Conservation (phyloP, 768 basidiomycete genomes). For the Phylloporus sp. region DNA sequence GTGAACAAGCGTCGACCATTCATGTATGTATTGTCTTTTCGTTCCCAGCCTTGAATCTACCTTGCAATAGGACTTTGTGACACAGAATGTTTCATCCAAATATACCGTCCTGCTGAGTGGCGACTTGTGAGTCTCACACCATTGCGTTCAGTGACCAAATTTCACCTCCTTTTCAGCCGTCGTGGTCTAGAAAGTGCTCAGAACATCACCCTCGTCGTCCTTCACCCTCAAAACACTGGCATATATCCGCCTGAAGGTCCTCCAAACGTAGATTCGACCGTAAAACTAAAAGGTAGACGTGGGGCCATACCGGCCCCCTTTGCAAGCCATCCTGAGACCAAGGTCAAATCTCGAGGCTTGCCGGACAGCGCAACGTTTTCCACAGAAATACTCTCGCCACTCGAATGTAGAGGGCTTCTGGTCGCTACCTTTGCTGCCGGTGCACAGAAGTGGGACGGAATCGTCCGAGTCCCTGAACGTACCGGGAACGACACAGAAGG, state of each 20-base stretch:
- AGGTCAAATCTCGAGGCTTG: conserved; percentile 2
- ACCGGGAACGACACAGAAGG: conserved; percentile 6
- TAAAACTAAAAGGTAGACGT: conserved; percentile 8
- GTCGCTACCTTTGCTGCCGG: conserved; percentile 33
- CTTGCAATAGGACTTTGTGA: conserved; percentile 43
- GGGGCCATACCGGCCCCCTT: conserved; percentile 16
- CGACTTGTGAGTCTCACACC: conserved; percentile 48
- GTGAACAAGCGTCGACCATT: too few relatives aligned
- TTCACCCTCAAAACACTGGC: conserved; percentile 12
- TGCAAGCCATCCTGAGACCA: conserved; percentile 8
- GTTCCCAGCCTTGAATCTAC: too few relatives aligned
- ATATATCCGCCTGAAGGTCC: conserved; percentile 14
- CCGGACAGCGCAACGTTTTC: conserved; percentile 27
- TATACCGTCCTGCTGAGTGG: conserved; percentile 50
- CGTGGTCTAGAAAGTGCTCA: conserved; percentile 32
- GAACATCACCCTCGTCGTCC: conserved; percentile 11
- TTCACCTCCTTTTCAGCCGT: conserved; percentile 34
- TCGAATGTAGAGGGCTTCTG: conserved; percentile 44
- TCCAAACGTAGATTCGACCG: conserved; percentile 14
- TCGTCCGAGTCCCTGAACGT: conserved; percentile 44
- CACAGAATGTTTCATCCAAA: conserved; percentile 40
- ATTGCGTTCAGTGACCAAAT: background rate
- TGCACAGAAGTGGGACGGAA: conserved; percentile 44
- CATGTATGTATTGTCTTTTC: too few relatives aligned
- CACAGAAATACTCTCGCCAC: conserved; percentile 36